Evolutionary conservation across 2,329 filamentous ascomycete genomes (phyloP).

Genomic region (Orbilia oligospora): DNA sequence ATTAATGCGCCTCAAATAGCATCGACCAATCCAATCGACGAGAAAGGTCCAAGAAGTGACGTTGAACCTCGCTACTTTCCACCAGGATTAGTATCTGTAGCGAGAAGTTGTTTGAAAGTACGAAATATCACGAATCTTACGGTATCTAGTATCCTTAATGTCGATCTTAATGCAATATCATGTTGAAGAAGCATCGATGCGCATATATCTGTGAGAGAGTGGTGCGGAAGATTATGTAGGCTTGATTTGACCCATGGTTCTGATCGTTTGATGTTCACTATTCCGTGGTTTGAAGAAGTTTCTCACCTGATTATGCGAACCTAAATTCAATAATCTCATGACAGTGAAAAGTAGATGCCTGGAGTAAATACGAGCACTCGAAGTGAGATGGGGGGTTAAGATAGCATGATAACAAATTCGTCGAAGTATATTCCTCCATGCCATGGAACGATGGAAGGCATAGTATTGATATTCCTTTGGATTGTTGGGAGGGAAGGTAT

Average conservation of each 20-base stretch:
- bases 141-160: neutral
- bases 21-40: constrained; percentile 8
- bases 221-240: neutral
- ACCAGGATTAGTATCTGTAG: constrained; percentile 14
- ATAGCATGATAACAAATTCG: neutral
- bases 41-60: constrained; percentile 5
- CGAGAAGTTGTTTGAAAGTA: constrained; percentile 20
- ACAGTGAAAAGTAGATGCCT: constrained; percentile 25
- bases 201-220: constrained; percentile 4
- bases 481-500: too few species aligned
- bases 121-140: constrained; percentile 6
- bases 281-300: constrained; percentile 39
- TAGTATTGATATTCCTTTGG: neutral
- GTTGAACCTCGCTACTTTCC: constrained; percentile 4
- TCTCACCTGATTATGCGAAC: constrained; percentile 54
- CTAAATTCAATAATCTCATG: constrained; percentile 13
- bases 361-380: constrained; percentile 12
- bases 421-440: constrained; percentile 13
- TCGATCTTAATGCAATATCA: neutral
- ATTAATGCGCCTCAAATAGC: constrained; percentile 30
- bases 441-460: constrained; percentile 22
- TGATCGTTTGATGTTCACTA: constrained; percentile 9
- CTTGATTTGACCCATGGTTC: constrained; percentile 7
- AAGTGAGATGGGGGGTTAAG: constrained; percentile 23
- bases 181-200: neutral